phyloP scores from a whole-genome alignment of 1,284 basidiomycete genomes.

The Cerioporus squamosus region DNA sequence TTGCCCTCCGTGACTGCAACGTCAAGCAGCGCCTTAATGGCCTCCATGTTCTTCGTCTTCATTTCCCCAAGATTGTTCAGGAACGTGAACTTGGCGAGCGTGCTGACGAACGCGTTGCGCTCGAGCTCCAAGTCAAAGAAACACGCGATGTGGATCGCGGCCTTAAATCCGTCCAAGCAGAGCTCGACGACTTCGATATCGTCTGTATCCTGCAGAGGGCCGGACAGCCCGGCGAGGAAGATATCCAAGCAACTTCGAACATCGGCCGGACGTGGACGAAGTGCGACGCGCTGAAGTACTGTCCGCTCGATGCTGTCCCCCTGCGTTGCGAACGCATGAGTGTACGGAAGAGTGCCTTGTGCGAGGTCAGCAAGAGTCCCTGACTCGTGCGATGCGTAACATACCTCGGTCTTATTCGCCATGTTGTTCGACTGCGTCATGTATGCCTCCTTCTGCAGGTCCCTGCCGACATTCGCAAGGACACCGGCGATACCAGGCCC shows the following conservation, averaged over 20 bases:
- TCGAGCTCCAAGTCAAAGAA: conserved; percentile 96
- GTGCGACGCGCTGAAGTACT: conserved; percentile 94
- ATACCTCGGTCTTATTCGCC: conserved; percentile 92
- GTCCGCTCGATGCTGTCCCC: conserved; percentile 72
- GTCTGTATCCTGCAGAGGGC: conserved; percentile 90
- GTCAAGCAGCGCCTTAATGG: conserved; percentile 92
- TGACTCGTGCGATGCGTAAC: conserved; percentile 12
- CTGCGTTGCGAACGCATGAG: conserved; percentile 89
- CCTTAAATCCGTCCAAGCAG: conserved; percentile 94
- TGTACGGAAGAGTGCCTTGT: conserved; percentile 85
- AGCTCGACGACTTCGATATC: conserved; percentile 90
- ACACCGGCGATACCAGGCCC: conserved; percentile 80
- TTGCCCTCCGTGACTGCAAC: conserved; percentile 95
- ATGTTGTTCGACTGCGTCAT: conserved; percentile 93
- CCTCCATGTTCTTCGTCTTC: conserved; percentile 98
- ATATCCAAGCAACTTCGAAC: conserved; percentile 99
- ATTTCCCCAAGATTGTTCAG: conserved; percentile 96
- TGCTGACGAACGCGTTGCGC: conserved; percentile 97
- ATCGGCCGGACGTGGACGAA: conserved; percentile 95
- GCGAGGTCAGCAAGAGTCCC: background rate
- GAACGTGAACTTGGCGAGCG: conserved; percentile 96
- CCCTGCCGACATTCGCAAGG: conserved; percentile 87
- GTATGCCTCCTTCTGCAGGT: conserved; percentile 94
- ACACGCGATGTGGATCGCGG: conserved; percentile 91
- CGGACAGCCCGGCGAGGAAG: conserved; percentile 91